Evolutionary conservation across 768 basidiomycete genomes (phyloP).

Genomic region (Boletus coccyginus): DNA sequence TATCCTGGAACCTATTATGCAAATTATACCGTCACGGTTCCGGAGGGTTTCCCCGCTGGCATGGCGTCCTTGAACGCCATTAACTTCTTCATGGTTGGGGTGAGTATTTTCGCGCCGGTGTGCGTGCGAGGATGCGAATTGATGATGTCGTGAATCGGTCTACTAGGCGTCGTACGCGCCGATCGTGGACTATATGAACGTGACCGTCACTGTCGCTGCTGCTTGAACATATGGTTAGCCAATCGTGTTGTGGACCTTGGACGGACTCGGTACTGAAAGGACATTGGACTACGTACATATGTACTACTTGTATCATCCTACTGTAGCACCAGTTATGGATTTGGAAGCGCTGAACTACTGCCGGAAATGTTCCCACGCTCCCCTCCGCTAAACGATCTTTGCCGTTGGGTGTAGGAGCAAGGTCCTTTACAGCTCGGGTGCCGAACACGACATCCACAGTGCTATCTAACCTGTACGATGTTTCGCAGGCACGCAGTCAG

Average conservation of each 20-base stretch:
- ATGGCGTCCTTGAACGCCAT: constrained; percentile 35
- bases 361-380: constrained; percentile 14
- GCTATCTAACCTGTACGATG: constrained; percentile 8
- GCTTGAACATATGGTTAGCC: background rate
- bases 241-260: background rate
- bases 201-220: constrained; percentile 13
- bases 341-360: too few relatives aligned
- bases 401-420: background rate
- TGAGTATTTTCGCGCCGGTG: constrained; percentile 22
- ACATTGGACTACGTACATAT: background rate
- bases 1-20: constrained; percentile 16
- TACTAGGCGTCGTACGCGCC: constrained; percentile 13
- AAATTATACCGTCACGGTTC: constrained; percentile 33
- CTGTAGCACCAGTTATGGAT: too few relatives aligned
- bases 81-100: constrained; percentile 40
- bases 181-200: constrained; percentile 21
- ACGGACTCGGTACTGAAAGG: background rate
- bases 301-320: constrained; percentile 2
- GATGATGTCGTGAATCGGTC: background rate
- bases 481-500: constrained; percentile 27
- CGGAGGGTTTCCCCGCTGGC: constrained; percentile 26
- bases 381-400: constrained; percentile 11
- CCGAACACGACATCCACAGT: constrained; percentile 4
- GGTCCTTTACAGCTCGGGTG: background rate
- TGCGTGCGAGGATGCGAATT: background rate